A percentile compares a stretch with the other conserved stretches of the same genome.
phyloP scores from a whole-genome alignment of 768 basidiomycete genomes.

The Tylopilus felleus region DNA sequence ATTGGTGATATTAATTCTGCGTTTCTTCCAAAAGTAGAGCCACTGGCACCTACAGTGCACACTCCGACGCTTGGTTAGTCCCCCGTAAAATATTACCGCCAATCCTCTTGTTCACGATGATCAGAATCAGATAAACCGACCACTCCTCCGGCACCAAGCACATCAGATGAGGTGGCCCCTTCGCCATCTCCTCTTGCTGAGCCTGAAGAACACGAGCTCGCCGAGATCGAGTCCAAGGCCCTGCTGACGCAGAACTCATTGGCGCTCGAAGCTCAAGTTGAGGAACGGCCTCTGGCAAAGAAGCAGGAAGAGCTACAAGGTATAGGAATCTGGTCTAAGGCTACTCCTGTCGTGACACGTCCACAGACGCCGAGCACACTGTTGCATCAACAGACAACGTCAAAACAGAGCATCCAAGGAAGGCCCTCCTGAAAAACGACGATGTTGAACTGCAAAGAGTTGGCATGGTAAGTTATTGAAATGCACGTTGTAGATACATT shows the following conservation, averaged over 20 bases:
- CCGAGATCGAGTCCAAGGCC: slow-evolving; percentile 47
- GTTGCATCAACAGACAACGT: slow-evolving; percentile 21
- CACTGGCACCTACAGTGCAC: slow-evolving; percentile 31
- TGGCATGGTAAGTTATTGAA: slow-evolving; percentile 52
- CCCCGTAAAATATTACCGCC: not conserved
- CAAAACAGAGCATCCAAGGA: slow-evolving; percentile 50
- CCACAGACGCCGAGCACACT: slow-evolving; percentile 11
- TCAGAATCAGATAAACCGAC: slow-evolving; percentile 25
- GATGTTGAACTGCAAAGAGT: slow-evolving; percentile 80
- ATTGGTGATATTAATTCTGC: slow-evolving; percentile 98
- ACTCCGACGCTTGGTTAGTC: slow-evolving; percentile 24
- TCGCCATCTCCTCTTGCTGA: slow-evolving; percentile 11
- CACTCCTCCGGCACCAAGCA: slow-evolving; percentile 16
- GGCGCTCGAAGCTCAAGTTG: slow-evolving; percentile 79
- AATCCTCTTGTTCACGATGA: slow-evolving; percentile 10
- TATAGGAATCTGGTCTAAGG: slow-evolving; percentile 26
- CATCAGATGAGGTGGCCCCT: slow-evolving; percentile 8
- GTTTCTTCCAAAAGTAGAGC: slow-evolving; percentile 79
- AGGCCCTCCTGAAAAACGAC: slow-evolving; percentile 82
- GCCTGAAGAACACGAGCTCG: slow-evolving; percentile 42
- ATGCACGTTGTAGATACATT: not conserved
- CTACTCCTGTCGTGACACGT: not conserved
- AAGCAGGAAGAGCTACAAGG: slow-evolving; percentile 76
- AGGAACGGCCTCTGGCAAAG: slow-evolving; percentile 84
- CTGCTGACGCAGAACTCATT: slow-evolving; percentile 69